Evolutionary conservation across 495 filamentous ascomycete genomes (phyloP), one percentile per base, ranked within the genome.

Genomic region (Penicillium pancosmium): DNA sequence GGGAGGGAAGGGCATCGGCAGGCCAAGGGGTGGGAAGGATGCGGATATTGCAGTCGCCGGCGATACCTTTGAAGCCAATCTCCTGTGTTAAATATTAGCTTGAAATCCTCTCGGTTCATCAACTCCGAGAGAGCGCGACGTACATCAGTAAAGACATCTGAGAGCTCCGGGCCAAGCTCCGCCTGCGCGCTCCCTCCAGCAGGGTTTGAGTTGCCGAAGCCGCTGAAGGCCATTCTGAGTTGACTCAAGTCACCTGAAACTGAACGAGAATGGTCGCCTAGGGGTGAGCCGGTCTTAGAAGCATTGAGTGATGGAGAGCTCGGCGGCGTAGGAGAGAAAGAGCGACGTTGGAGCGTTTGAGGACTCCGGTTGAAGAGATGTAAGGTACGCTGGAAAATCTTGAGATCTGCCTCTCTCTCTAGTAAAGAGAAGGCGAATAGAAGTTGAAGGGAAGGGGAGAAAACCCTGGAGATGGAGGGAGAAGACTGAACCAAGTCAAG

Each of bases 21-120:
- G 90, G 86, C 90, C 93, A 99, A 68, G 87, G 82, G 38, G 90
- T 81, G 1, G 91, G 87, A 46, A 98, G 82, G 8, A 93, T 64
- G 63, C 85, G 87, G 62, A 99, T 72, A 69, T 92, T 95, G 51
- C 85, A 84, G 56, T 97, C 94, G 60, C 91, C 87, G 33, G 84
- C 80, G 27, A 97, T 68, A 15, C 91, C 82, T 63, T 88, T 82
- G 73, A 98, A 98, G 1, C 91, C 93, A 40, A 98, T 77, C 62
- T 84, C 84, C 91, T 94, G 59, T 8, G 59, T 5, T 18, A 38
- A 19, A 43, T 40, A 54, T 63, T 59, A 72, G 62, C 21, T 5
- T 33, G 15, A 13, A 43, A 16, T 41, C 34, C 31, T 19, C 21
- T 15, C 46, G 38, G 15, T 35, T 19, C 31, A 49, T 48, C 21